Conservation (phyloP, 106 monocot species). For the Agapanthus africanus region DNA sequence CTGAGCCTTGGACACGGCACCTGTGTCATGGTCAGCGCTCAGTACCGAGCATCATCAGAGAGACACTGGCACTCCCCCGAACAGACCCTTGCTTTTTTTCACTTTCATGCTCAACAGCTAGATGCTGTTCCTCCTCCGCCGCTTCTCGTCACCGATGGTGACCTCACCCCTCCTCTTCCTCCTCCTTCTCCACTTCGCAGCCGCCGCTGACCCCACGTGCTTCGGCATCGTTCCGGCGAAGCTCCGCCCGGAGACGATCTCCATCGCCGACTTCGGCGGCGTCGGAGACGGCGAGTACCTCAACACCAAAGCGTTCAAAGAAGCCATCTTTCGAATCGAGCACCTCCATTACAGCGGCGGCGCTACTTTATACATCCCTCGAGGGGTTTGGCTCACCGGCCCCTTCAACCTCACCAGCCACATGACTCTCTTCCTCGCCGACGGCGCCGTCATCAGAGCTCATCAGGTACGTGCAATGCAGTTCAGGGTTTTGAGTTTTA, state of each 20-base stretch:
- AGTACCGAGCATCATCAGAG: too few relatives aligned
- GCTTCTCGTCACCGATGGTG: conserved; percentile 6
- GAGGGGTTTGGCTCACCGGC: conserved; percentile 83
- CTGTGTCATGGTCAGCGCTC: too few relatives aligned
- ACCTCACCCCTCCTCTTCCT: conserved; percentile 2
- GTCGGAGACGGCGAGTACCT: conserved; percentile 29
- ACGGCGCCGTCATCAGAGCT: conserved; percentile 74
- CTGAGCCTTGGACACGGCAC: too few relatives aligned
- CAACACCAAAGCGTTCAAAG: conserved; percentile 46
- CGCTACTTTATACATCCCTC: conserved; percentile 54
- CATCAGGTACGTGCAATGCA: too few relatives aligned
- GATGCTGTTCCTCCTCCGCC: too few relatives aligned
- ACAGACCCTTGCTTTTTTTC: too few relatives aligned
- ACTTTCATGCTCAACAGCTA: too few relatives aligned
- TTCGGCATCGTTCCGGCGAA: conserved; percentile 21
- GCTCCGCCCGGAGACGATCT: conserved; percentile 20
- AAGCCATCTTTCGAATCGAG: conserved; percentile 65
- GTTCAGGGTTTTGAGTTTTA: conserved; percentile 7
- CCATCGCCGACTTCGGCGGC: conserved; percentile 30
- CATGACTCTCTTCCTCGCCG: conserved; percentile 84
- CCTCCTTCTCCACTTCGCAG: not conserved
- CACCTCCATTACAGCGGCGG: conserved; percentile 51
- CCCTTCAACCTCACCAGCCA: conserved; percentile 88
- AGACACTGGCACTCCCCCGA: too few relatives aligned
- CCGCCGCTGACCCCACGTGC: conserved; percentile 14